Evolutionary conservation across 768 basidiomycete species (phyloP), one percentile per base, ranked within the genome.

Genomic region (Cystobasidium ongulense): DNA sequence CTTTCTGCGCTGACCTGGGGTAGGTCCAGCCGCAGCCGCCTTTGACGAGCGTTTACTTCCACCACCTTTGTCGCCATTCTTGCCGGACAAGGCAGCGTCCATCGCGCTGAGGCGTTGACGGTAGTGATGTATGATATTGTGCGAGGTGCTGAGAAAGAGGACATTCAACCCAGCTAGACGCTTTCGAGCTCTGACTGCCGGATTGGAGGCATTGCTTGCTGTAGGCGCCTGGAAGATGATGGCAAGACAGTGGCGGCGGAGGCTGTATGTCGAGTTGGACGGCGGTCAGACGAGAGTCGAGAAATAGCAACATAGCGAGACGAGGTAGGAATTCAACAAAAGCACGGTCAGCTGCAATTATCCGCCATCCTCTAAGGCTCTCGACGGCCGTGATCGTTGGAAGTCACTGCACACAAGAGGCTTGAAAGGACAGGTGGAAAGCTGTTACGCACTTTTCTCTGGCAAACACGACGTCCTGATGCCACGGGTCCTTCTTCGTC

Each of bases 121-220:
- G 84, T 91, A 94, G 27, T 85, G 84, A 18, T 88, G 83, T 76
- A 95, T 95, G 82, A 92, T 87, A 43, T 86, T 84, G 81, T 95
- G 90, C 41, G 90, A 90, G 0, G 92, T 94, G 79, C 91, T 89
- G 87, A 92, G 90, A 92, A 92, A 95, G 10, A 95, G 85, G 76
- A 89, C 88, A 35, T 86, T 89, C 79, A 92, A 36, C 25, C 53
- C 68, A 8, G 33, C 31, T 23, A 71, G 46, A 18, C 65, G 17
- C 43, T 50, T 46, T 67, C 65, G 41, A 17, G 65, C 41, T 50
- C 43, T 36, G 15, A 52, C 53, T 13, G 52, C 36, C 31, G 65
- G 36, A 23, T 52, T 39, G 41, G 63, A 39, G 21, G 65, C 52
- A 43, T 36, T 43, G 33, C 23, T 54, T n/a, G 50, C 68, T 10